phyloP scores from a whole-genome alignment of 371 early-diverging fungal species.

The Mortierella sp. region DNA sequence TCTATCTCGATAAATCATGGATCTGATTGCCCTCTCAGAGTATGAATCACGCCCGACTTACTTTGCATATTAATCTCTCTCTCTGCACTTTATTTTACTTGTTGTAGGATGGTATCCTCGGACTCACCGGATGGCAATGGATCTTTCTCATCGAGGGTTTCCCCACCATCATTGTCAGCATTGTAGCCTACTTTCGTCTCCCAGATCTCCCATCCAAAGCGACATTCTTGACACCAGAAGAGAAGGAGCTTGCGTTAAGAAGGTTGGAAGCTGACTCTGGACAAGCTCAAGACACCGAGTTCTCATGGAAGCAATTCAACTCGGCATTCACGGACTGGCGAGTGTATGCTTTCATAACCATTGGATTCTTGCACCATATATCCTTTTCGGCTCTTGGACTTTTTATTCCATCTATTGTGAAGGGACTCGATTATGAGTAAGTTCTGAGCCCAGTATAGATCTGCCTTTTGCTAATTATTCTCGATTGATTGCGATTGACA shows the following conservation, averaged over 20 bases:
- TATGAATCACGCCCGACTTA: no score
- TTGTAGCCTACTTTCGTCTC: conserved; percentile 58
- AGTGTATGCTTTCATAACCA: conserved; percentile 47
- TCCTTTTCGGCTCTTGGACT: conserved; percentile 57
- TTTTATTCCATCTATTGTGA: conserved; percentile 77
- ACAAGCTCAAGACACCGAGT: conserved; percentile 60
- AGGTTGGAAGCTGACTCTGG: conserved; percentile 59
- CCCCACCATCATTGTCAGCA: conserved; percentile 58
- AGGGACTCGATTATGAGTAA: conserved; percentile 46
- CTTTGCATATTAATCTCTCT: no score
- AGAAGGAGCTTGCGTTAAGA: conserved; percentile 58
- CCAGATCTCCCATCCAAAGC: conserved; percentile 68
- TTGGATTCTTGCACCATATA: conserved; percentile 10
- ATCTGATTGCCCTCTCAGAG: no score
- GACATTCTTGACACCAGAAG: conserved; percentile 60
- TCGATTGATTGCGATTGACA: no score
- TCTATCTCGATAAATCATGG: conserved; percentile 26
- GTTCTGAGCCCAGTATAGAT: neutral
- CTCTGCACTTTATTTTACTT: conserved; percentile 30
- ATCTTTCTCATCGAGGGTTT: conserved; percentile 71
- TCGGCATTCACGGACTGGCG: conserved; percentile 63
- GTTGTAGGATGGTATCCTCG: conserved; percentile 57
- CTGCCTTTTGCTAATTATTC: no score
- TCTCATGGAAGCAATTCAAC: conserved; percentile 64
- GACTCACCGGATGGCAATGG: conserved; percentile 67